A percentile compares a stretch with the other conserved stretches of the same genome.
Evolutionary conservation across 768 basidiomycete genomes (phyloP).

Genomic region (Trametes elegans): DNA sequence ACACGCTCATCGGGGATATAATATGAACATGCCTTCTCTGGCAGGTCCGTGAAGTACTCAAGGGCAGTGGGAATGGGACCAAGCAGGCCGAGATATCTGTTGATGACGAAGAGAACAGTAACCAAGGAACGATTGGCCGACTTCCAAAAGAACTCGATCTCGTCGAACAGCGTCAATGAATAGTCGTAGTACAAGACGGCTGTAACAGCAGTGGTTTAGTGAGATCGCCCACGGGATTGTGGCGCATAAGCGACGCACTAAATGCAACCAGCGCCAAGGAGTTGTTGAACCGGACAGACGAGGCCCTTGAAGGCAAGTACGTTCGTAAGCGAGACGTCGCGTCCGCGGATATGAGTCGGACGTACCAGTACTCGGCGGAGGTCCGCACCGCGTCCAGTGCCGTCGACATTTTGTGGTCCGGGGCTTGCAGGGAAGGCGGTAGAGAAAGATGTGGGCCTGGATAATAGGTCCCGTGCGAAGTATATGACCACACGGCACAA

Average conservation of each 20-base stretch:
- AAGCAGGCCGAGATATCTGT: conserved; percentile 25
- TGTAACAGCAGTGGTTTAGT: background rate
- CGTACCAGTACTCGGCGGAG: conserved; percentile 11
- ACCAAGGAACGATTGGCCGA: conserved; percentile 13
- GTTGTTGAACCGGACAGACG: conserved; percentile 8
- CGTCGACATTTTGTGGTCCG: background rate
- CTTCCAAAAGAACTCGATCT: conserved; percentile 48
- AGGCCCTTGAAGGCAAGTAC: conserved; percentile 1
- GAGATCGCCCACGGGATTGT: background rate
- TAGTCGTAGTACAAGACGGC: conserved; percentile 45
- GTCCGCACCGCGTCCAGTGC: background rate
- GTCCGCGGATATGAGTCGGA: background rate
- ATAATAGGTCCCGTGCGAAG: background rate
- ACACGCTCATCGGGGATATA: background rate
- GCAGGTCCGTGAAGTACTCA: conserved; percentile 7
- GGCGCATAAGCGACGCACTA: background rate
- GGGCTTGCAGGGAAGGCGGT: background rate
- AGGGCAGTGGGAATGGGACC: conserved; percentile 22
- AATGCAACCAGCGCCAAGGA: background rate
- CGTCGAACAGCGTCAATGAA: conserved; percentile 40
- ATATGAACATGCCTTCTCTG: conserved; percentile 11
- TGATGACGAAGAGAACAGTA: conserved; percentile 23
- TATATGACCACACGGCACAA: too few relatives aligned
- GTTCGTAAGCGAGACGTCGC: conserved; percentile 1
- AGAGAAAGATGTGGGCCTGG: background rate